Evolutionary conservation across 1,139 yeast species (phyloP).

Genomic region (Suhomyces choctaworum): DNA sequence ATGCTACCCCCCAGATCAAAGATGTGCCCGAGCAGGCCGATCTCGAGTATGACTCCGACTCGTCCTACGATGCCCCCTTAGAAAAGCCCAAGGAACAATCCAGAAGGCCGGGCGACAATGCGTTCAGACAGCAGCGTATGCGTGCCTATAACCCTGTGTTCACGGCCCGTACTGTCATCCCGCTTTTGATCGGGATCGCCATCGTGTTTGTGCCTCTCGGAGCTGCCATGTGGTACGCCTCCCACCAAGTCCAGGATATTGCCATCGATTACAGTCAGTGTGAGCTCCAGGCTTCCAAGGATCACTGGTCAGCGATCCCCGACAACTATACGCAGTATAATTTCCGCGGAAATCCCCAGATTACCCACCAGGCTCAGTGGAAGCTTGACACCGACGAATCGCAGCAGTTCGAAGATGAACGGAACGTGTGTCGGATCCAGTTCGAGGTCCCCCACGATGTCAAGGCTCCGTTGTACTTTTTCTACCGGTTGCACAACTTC

Average conservation of each 20-base stretch:
- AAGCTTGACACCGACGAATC: slow-evolving; percentile 51
- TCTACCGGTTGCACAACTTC: slow-evolving; percentile 80
- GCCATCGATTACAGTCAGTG: slow-evolving; percentile 83
- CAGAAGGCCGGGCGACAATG: slow-evolving; percentile 58
- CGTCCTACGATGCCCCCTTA: slow-evolving; percentile 9
- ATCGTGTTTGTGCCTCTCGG: slow-evolving; percentile 89
- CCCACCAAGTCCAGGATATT: slow-evolving; percentile 74
- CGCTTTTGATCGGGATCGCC: slow-evolving; percentile 72
- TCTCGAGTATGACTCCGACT: slow-evolving; percentile 11
- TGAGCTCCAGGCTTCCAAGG: slow-evolving; percentile 53
- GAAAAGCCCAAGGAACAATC: slow-evolving; percentile 26
- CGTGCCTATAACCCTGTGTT: slow-evolving; percentile 71
- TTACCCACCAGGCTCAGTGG: slow-evolving; percentile 59
- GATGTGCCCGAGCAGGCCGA: slow-evolving; percentile 6
- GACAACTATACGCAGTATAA: slow-evolving; percentile 50
- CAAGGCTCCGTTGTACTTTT: slow-evolving; percentile 74
- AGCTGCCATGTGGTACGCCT: slow-evolving; percentile 83
- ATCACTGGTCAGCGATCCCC: slow-evolving; percentile 63
- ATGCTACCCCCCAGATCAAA: background rate
- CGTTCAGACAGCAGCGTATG: slow-evolving; percentile 65
- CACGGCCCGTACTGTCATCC: slow-evolving; percentile 88
- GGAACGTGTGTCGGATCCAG: slow-evolving; percentile 70
- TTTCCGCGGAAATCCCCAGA: slow-evolving; percentile 38
- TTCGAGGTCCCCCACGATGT: slow-evolving; percentile 76
- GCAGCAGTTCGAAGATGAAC: slow-evolving; percentile 55